Percentiles rank a stretch among this genome's conserved stretches.
Conservation (phyloP, 2,329 filamentous ascomycete genomes). For the Hypoxylon sp. region DNA sequence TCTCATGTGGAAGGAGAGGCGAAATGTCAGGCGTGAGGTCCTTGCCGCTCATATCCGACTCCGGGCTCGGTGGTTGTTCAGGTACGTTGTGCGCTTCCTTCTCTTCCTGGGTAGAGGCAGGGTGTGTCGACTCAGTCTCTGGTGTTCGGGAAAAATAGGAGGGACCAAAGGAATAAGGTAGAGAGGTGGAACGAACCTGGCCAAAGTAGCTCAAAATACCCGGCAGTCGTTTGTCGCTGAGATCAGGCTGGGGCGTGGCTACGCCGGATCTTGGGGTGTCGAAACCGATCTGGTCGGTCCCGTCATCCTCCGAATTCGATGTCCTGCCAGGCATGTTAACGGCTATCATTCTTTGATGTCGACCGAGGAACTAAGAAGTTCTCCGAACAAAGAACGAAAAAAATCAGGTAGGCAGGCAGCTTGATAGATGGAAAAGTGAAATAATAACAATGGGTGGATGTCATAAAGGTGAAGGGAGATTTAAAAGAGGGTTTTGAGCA, state of each 20-base stretch:
- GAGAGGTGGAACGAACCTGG: slow-evolving; percentile 95
- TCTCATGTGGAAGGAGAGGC: slow-evolving; percentile 53
- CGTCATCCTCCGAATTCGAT: slow-evolving; percentile 72
- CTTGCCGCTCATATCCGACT: slow-evolving; percentile 38
- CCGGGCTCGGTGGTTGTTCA: slow-evolving; percentile 37
- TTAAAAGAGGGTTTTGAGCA: slow-evolving; percentile 18
- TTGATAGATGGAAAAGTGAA: slow-evolving; percentile 1
- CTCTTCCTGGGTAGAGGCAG: slow-evolving; percentile 49
- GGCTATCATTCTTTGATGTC: slow-evolving; percentile 46
- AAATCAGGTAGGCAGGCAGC: slow-evolving; percentile 1
- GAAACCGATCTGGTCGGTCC: slow-evolving; percentile 79
- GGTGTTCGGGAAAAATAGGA: slow-evolving; percentile 52
- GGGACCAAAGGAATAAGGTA: slow-evolving; percentile 57
- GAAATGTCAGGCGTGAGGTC: slow-evolving; percentile 41
- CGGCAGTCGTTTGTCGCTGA: slow-evolving; percentile 92
- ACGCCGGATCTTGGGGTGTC: slow-evolving; percentile 90
- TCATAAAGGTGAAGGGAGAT: slow-evolving; percentile 20
- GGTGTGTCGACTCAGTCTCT: slow-evolving; percentile 48
- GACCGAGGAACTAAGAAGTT: slow-evolving; percentile 10
- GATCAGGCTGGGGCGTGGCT: slow-evolving; percentile 92
- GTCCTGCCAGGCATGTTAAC: slow-evolving; percentile 65
- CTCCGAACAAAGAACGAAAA: slow-evolving; percentile 7
- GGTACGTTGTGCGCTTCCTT: slow-evolving; percentile 40
- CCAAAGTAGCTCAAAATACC: slow-evolving; percentile 98
- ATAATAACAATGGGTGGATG: slow-evolving; percentile 17